phyloP scores from a whole-genome alignment of 2,329 filamentous ascomycete genomes.

The Aotearoamyces nothofagi region DNA sequence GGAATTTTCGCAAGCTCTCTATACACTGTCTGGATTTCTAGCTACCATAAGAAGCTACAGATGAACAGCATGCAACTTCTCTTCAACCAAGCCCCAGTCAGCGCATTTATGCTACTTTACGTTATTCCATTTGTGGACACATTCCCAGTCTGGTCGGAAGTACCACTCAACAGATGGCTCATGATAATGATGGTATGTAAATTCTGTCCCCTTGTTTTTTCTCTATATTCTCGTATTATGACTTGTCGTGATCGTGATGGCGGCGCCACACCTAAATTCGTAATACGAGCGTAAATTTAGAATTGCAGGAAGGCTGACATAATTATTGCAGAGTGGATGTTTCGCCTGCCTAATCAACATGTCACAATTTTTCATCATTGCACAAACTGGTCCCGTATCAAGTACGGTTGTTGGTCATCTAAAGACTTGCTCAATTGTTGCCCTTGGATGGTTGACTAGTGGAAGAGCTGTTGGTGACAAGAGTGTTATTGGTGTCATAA shows the following conservation, averaged over 20 bases:
- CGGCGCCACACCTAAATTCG: too few species aligned
- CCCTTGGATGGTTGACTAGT: constrained; percentile 42
- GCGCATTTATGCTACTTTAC: constrained; percentile 46
- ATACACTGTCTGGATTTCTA: constrained; percentile 55
- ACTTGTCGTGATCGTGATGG: too few species aligned
- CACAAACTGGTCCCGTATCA: constrained; percentile 44
- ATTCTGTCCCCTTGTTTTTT: too few species aligned
- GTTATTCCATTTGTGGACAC: constrained; percentile 50
- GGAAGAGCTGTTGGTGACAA: constrained; percentile 39
- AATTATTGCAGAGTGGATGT: constrained; percentile 34
- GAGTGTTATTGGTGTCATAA: constrained; percentile 35
- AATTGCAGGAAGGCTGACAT: background rate
- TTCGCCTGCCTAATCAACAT: constrained; percentile 52
- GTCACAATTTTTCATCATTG: constrained; percentile 47
- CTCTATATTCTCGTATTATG: too few species aligned
- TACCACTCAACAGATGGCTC: constrained; percentile 35
- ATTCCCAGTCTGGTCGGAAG: constrained; percentile 38
- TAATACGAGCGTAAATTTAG: too few species aligned
- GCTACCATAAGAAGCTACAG: constrained; percentile 48
- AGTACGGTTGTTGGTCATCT: constrained; percentile 51
- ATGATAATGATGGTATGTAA: constrained; percentile 40
- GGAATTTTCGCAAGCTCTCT: constrained; percentile 51
- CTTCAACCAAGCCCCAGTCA: constrained; percentile 51
- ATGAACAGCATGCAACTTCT: constrained; percentile 56
- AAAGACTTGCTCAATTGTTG: constrained; percentile 52